These are phyloP conservation scores for Trametes gibbosa DNA, from an alignment of 768 basidiomycete genomes.

Conservation along the genomic window DNA sequence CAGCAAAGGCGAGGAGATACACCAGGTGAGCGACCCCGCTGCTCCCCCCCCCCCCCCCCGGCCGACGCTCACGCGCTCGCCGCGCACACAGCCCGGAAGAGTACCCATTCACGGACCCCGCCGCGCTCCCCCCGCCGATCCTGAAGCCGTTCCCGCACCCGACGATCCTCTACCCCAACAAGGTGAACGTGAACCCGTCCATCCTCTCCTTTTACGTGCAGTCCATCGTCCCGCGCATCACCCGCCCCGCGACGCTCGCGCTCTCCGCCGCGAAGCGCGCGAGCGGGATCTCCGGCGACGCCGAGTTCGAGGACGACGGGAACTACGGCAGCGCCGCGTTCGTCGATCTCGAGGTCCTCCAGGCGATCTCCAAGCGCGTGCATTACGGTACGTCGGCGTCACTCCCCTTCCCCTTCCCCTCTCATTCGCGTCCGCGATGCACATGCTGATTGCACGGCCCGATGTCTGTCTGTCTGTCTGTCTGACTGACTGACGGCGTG, in stretches of 20 bases:
- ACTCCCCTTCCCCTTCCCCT: too few relatives aligned
- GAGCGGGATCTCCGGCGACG: slow-evolving; percentile 61
- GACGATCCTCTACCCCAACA: slow-evolving; percentile 72
- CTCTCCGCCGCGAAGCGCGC: slow-evolving; percentile 66
- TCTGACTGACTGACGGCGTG: neutral
- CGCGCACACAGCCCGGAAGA: slow-evolving; percentile 79
- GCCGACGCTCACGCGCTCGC: neutral
- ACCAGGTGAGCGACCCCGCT: slow-evolving; percentile 60
- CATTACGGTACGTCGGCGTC: slow-evolving; percentile 91
- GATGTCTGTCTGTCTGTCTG: too few relatives aligned
- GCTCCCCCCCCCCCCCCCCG: neutral
- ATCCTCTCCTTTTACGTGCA: slow-evolving; percentile 90
- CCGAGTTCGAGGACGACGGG: slow-evolving; percentile 86
- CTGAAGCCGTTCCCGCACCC: slow-evolving; percentile 74
- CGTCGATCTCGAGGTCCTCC: slow-evolving; percentile 93
- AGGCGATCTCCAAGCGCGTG: slow-evolving; percentile 96
- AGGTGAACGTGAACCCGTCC: slow-evolving; percentile 80
- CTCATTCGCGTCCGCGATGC: too few relatives aligned
- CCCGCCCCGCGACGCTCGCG: slow-evolving; percentile 63
- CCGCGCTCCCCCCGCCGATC: slow-evolving; percentile 77
- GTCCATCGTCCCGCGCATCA: slow-evolving; percentile 87
- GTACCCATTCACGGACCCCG: slow-evolving; percentile 80
- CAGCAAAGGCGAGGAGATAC: slow-evolving; percentile 93
- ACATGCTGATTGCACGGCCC: too few relatives aligned
- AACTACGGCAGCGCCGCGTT: slow-evolving; percentile 97